Base-by-base conservation (phyloP, 345 rosid species). In the Rhodamnia rubescens region DNA sequence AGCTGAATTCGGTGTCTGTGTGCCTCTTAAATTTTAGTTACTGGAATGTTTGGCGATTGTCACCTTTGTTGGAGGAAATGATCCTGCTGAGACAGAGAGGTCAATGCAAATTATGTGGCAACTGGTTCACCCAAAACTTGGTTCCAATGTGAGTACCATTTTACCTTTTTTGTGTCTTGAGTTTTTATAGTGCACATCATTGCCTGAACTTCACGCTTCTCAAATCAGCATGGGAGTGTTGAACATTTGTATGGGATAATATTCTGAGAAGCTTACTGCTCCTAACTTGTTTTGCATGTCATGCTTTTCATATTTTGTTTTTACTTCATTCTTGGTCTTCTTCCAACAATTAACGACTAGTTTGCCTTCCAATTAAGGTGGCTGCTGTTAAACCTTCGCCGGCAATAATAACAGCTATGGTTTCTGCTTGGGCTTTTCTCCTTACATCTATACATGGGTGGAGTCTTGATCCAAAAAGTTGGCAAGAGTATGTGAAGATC, bases 91-190 rank as follows among this genome's bases (percentile, higher is more conserved):
- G 87, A 97, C 95, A 10, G 98, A 97, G 87, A 92, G 74, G 87
- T 89, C 98, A 53, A 97, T 96, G 98, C 92, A 93, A 86, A 92
- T 93, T 53, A 94, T 96, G 90, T 96, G 99, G 99, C 99, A 96
- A 86, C 82, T 95, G 90, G 93, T 95, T 88, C 96, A 90, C 84
- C 99, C 98, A 75, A 97, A 95, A 88, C 90, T 92, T 40, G 95
- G 96, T 52, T 92, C 99, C 75, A 97, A 96, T 86, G 99, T 96
- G 91, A 56, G 95, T 85, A 53, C 50, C 3, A 5, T 69, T 69
- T 69, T 44, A 36, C 40, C 80, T 69, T 24, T 5, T 69, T 69
- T 69, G 80, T 69, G 47, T 69, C 47, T 69, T 69, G 80, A 36
- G 47, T 18, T 36, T 3, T 26, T 26, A 18, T 69, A 18, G 80